Evolutionary conservation across 768 basidiomycete species (phyloP).

Genomic region (Macrolepiota albuminosa): DNA sequence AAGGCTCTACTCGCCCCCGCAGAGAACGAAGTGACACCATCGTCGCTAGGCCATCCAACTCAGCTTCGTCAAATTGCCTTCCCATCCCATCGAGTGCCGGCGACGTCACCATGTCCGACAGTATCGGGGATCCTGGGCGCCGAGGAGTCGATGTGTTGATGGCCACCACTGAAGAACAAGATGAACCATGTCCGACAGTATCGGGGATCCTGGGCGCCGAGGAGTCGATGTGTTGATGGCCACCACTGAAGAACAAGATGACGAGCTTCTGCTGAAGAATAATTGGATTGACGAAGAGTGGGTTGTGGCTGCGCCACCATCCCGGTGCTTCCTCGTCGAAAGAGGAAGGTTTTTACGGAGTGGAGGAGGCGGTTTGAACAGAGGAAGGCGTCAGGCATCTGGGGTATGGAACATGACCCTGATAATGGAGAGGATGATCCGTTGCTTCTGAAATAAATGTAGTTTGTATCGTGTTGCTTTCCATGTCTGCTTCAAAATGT

Average conservation of each 20-base stretch:
- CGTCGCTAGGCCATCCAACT: slow-evolving; percentile 12
- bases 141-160: slow-evolving; percentile 19
- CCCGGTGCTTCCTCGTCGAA: slow-evolving; percentile 27
- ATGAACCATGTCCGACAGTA: slow-evolving; percentile 8
- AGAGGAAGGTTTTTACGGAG: slow-evolving; percentile 8
- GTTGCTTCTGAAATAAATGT: slow-evolving; percentile 13
- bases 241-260: slow-evolving; percentile 11
- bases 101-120: slow-evolving; percentile 8
- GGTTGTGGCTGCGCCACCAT: slow-evolving; percentile 34
- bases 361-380: slow-evolving; percentile 9
- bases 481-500: background rate
- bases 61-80: slow-evolving; percentile 1
- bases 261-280: slow-evolving; percentile 17
- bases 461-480: background rate
- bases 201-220: slow-evolving; percentile 5
- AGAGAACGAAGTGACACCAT: slow-evolving; percentile 21
- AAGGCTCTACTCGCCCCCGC: slow-evolving; percentile 10
- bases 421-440: slow-evolving; percentile 18
- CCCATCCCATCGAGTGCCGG: slow-evolving; percentile 1
- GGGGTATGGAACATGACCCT: slow-evolving; percentile 13
- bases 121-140: slow-evolving; percentile 4
- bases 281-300: slow-evolving; percentile 25
- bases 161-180: slow-evolving; percentile 11
- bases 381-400: slow-evolving; percentile 4
- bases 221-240: slow-evolving; percentile 19